A percentile compares a stretch with the other conserved stretches of the same genome.
These are phyloP conservation scores for Galerina sulciceps DNA, from an alignment of 768 basidiomycete species.

Conservation along the genomic window DNA sequence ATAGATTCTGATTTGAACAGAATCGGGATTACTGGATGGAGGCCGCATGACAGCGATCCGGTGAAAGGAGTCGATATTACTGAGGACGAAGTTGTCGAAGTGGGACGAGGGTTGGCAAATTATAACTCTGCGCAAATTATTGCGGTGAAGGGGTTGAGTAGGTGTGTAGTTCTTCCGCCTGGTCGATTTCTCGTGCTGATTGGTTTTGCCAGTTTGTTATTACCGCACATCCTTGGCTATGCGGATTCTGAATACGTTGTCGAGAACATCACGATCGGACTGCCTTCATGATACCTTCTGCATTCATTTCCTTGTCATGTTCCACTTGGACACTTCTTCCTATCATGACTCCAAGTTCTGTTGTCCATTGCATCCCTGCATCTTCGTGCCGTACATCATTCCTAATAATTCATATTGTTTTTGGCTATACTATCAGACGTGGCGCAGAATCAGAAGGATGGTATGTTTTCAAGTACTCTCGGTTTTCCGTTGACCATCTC, in stretches of 20 bases:
- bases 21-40: neutral
- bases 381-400: neutral
- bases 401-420: no score
- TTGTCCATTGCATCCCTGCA: neutral
- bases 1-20: constrained; percentile 4
- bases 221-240: constrained; percentile 85
- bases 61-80: constrained; percentile 34
- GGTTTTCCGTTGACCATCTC: no score
- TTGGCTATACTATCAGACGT: no score
- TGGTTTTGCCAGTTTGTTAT: constrained; percentile 62
- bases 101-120: constrained; percentile 93
- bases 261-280: constrained; percentile 87
- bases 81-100: constrained; percentile 78
- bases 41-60: constrained; percentile 13
- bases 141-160: constrained; percentile 87
- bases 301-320: neutral
- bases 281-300: constrained; percentile 31
- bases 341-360: neutral
- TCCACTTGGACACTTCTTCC: neutral
- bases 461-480: no score
- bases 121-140: constrained; percentile 94
- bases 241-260: constrained; percentile 97
- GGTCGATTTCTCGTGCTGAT: constrained; percentile 5
- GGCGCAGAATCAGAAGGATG: no score
- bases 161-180: constrained; percentile 51